Base-by-base conservation (phyloP, 2,329 filamentous ascomycete genomes). In the Endoconidiophora laricicola region DNA sequence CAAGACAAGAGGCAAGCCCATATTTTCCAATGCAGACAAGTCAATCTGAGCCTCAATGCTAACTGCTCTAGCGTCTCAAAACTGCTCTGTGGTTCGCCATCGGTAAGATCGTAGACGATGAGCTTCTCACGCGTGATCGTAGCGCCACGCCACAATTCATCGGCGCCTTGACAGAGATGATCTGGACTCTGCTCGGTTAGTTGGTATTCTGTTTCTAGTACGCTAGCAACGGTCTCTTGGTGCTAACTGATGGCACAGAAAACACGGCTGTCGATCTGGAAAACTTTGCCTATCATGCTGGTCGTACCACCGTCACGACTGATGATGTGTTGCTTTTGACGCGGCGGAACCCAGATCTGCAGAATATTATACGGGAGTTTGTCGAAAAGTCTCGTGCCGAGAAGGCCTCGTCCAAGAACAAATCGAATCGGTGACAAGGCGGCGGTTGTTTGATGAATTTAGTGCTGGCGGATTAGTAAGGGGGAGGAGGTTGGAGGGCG, bases 71-170 rank as follows among this genome's bases (percentile, higher is more conserved):
- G 81, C 79, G 81, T 55, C 75, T 91, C 58, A 93, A 93, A 69
- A 79, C 83, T 36, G 83, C 84, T 12, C 75, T 94, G 22, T 94
- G 86, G 86, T 82, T 82, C 60, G 76, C 80, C 22, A 76, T 94
- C 53, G 85, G 86, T 56, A 83, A 86, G 61, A 90, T 93, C 54
- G 84, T 94, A 55, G 90, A 96, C 62, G 80, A 90, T 56, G 83
- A 94, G 61, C 81, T 79, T 9, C 55, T 67, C 26, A 57, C 58
- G 14, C 61, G 64, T 49, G 65, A 84, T 60, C 74, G 86, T 55
- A 95, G 94, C 63, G 86, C 88, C 5, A 94, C 90, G 23, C 86
- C 86, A 1, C 86, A 94, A 60, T 94, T 93, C 63, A 93, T 93
- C 57, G 86, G 82, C 6, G 82, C 83, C 0, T 64, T 93, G 60